Conservation (phyloP, 2,329 filamentous ascomycete species). For the Dryadomyces quercivorus region DNA sequence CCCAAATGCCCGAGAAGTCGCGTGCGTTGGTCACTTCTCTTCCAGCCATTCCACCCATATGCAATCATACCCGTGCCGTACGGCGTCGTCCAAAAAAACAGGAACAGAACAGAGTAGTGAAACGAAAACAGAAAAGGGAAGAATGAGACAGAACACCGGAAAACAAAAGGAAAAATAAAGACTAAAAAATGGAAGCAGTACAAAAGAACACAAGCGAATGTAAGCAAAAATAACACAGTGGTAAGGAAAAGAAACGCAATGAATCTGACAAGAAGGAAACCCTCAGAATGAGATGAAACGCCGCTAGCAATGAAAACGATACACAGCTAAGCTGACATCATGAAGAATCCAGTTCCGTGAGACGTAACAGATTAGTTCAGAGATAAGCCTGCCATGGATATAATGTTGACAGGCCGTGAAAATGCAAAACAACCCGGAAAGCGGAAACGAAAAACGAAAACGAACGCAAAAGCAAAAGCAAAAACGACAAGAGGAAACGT, state of each 20-base stretch:
- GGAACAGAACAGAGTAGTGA: background rate
- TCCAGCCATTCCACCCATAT: background rate
- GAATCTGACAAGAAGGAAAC: background rate
- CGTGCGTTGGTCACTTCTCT: background rate
- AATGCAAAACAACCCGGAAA: background rate
- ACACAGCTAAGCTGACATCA: conserved; percentile 5
- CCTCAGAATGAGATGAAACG: background rate
- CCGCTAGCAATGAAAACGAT: conserved; percentile 12
- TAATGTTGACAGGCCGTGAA: conserved; percentile 5
- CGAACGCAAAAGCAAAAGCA: no score
- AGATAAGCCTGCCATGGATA: conserved; percentile 10
- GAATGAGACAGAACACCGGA: background rate
- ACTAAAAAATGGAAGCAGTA: background rate
- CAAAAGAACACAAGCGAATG: background rate
- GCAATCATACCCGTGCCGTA: background rate
- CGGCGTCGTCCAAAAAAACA: background rate
- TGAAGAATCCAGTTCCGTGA: background rate
- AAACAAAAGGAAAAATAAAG: background rate
- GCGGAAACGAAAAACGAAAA: background rate
- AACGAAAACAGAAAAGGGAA: background rate
- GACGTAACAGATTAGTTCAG: conserved; percentile 3
- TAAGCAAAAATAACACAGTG: background rate
- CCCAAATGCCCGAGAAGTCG: background rate
- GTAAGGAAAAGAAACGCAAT: background rate
- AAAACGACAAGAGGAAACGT: no score